Percentiles rank a stretch among this genome's conserved stretches.
Evolutionary conservation across 768 basidiomycete genomes (phyloP).

Genomic region (Leccinum uliginosum): DNA sequence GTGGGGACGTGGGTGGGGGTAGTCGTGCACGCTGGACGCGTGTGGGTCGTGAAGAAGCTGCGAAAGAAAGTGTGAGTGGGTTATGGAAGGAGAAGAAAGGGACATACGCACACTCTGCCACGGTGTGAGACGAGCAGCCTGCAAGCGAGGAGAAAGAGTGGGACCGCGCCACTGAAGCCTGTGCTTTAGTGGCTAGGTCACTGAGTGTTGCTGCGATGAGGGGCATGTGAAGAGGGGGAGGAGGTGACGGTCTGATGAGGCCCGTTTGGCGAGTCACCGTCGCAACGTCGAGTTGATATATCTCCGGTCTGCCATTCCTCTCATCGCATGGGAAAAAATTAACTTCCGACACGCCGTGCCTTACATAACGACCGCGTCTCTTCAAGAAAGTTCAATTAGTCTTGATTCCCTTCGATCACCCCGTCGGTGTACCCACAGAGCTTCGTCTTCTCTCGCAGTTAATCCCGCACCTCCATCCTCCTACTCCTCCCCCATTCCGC

Average conservation of each 20-base stretch:
- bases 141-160: conserved; percentile 2
- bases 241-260: conserved; percentile 1
- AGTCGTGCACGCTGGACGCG: conserved; percentile 16
- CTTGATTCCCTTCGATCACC: conserved; percentile 4
- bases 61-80: neutral
- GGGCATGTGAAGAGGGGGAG: conserved; percentile 26
- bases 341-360: conserved; percentile 4
- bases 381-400: neutral
- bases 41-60: conserved; percentile 23
- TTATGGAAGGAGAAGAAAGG: neutral
- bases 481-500: neutral
- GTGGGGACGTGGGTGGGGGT: conserved; percentile 18
- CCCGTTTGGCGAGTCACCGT: conserved; percentile 14
- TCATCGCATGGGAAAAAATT: conserved; percentile 24
- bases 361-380: conserved; percentile 17
- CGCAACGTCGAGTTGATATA: conserved; percentile 28
- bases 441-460: conserved; percentile 10
- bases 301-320: conserved; percentile 9
- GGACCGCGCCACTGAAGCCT: conserved; percentile 13
- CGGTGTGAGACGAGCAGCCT: conserved; percentile 12
- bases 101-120: conserved; percentile 16
- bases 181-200: conserved; percentile 27
- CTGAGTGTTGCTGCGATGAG: conserved; percentile 22
- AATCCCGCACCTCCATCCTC: neutral
- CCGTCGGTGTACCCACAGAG: neutral